Evolutionary conservation across 768 basidiomycete species (phyloP), one percentile per base, ranked within the genome.

Genomic region (Lyophyllum decastes): DNA sequence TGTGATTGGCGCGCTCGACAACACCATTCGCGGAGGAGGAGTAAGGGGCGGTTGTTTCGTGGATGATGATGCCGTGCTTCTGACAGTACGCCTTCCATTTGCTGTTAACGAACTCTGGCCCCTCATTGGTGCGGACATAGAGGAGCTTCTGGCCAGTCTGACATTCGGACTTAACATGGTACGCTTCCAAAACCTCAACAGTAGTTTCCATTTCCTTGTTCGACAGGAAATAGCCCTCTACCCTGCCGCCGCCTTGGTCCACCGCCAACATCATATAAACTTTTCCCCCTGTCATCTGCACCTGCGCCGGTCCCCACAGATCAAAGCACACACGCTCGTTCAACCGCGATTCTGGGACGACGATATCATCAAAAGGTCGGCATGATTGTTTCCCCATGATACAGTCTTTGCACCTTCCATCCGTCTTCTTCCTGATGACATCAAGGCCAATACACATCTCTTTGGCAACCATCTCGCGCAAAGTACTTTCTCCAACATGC

Each of bases 1-100:
- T 71, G 0, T 62, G 47, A 45, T 72, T 73, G 2, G 55, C 49
- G 0, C 65, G 62, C 51, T 78, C 71, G 0, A 65, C 71, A 0
- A 67, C 57, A 0, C 74, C 71, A 43, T 76, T 76, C 35, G 70
- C 66, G 2, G 66, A 41, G 1, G 70, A 72, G 0, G 70, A 65
- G 58, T 76, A 61, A 1, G 70, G 64, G 0, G 64, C 62, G 0
- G 68, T 72, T 0, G 55, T 60, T 48, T 73, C 62, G 30, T 33
- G 33, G n/a, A n/a, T n/a, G 16, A 21, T 34, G 19, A 49, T 49
- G 3, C 48, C 34, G 12, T 11, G 26, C 22, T 35, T 34, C 12
- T 14, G 7, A 21, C 19, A 24, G 49, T 35, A 38, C 2, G 19
- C 45, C 12, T 4, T 5, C 53, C 53, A 54, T 0, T 1, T 1